Conservation (phyloP, 768 basidiomycete genomes). For the Mycena rosella region DNA sequence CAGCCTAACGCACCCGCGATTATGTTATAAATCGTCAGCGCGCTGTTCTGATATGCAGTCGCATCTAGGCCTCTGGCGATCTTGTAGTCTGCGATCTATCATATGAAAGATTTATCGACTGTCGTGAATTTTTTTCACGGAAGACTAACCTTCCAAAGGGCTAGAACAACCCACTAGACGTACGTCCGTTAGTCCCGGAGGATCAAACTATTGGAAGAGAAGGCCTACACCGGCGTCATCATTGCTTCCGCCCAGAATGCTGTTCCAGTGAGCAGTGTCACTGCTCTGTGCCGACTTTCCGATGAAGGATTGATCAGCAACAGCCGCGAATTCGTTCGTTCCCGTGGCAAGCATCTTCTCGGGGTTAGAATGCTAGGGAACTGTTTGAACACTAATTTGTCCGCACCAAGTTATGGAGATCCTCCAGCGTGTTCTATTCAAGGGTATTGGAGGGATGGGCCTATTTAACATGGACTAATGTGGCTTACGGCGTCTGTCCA, state of each 20-base stretch:
- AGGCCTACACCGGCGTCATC: conserved; percentile 64
- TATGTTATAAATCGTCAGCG: conserved; percentile 62
- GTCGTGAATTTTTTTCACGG: too few species aligned
- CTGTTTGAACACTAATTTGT: background rate
- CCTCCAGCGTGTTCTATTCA: conserved; percentile 65
- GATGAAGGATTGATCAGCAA: conserved; percentile 61
- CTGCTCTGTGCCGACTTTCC: conserved; percentile 56
- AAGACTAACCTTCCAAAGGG: conserved; percentile 73
- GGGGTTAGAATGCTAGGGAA: background rate
- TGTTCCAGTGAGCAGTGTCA: conserved; percentile 56
- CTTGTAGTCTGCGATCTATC: conserved; percentile 63
- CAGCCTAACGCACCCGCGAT: conserved; percentile 43
- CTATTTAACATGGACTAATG: background rate
- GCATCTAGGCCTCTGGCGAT: conserved; percentile 50
- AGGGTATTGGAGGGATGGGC: background rate
- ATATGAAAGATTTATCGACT: too few species aligned
- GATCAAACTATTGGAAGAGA: background rate
- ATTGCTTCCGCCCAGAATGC: conserved; percentile 60
- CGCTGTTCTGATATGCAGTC: conserved; percentile 56
- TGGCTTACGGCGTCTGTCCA: conserved; percentile 68
- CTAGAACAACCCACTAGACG: conserved; percentile 66
- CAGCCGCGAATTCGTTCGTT: conserved; percentile 52
- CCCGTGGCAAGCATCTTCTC: conserved; percentile 62
- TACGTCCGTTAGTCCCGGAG: background rate
- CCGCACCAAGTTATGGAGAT: conserved; percentile 61